These are phyloP conservation scores for Nevesoporus exiguus DNA, from an alignment of 768 basidiomycete genomes.

Conservation along the genomic window DNA sequence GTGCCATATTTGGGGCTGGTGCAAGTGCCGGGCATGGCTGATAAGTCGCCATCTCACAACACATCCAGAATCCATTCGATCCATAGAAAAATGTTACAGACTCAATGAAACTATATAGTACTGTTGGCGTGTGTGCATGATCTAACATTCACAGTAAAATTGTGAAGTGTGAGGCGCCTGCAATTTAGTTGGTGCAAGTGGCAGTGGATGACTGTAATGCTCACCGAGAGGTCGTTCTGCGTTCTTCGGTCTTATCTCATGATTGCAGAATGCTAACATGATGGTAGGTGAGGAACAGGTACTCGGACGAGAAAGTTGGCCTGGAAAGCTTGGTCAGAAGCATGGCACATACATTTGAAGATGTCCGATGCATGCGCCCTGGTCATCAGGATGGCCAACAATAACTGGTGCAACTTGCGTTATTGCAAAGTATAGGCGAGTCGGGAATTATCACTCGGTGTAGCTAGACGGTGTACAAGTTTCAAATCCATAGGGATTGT, in stretches of 20 bases:
- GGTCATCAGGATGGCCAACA: constrained; percentile 26
- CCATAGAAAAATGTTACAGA: too few relatives aligned
- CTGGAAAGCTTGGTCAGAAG: too few relatives aligned
- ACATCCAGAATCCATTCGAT: too few relatives aligned
- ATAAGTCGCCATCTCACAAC: too few relatives aligned
- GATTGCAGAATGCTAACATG: constrained; percentile 32
- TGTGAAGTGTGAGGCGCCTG: too few relatives aligned
- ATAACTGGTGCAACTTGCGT: constrained; percentile 27
- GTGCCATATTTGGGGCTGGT: too few relatives aligned
- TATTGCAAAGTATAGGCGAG: constrained; percentile 32
- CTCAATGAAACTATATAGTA: too few relatives aligned
- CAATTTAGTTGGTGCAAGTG: too few relatives aligned
- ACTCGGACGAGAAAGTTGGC: neutral
- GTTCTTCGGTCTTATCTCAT: constrained; percentile 26
- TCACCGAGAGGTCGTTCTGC: constrained; percentile 33
- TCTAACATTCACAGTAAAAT: too few relatives aligned
- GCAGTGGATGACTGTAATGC: too few relatives aligned
- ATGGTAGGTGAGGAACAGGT: constrained; percentile 30
- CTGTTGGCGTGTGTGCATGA: too few relatives aligned
- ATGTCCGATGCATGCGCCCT: constrained; percentile 23
- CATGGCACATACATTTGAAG: constrained; percentile 11
- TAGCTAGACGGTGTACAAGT: neutral
- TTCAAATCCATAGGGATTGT: constrained; percentile 17
- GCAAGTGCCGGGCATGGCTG: too few relatives aligned
- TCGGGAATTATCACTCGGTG: neutral